Evolutionary conservation across 768 basidiomycete genomes (phyloP).

Genomic region (Rhodotorula taiwanensis): DNA sequence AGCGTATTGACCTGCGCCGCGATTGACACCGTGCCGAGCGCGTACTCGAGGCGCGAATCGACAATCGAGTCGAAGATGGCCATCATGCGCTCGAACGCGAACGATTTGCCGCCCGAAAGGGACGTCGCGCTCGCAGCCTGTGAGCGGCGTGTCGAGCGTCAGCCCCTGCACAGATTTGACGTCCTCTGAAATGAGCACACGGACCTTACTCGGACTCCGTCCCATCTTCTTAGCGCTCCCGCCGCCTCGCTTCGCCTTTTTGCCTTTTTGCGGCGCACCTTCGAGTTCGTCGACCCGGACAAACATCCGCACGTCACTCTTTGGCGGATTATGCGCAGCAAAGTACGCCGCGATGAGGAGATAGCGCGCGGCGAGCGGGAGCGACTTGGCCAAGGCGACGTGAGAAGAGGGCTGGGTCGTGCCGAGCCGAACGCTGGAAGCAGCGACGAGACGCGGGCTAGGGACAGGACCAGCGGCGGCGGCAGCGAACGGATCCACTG

Average conservation of each 20-base stretch:
- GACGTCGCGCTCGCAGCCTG: constrained; percentile 4
- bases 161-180: neutral
- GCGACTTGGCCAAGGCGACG: constrained; percentile 13
- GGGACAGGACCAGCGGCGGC: neutral
- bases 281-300: constrained; percentile 40
- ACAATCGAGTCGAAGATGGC: constrained; percentile 44
- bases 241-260: neutral
- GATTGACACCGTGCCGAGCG: constrained; percentile 5
- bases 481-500: neutral
- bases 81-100: constrained; percentile 45
- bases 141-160: no score
- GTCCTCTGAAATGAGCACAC: neutral
- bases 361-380: constrained; percentile 40
- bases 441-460: neutral
- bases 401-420: neutral
- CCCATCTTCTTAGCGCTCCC: constrained; percentile 8
- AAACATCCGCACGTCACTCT: constrained; percentile 45
- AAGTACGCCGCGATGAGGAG: constrained; percentile 44
- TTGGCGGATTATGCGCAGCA: constrained; percentile 46
- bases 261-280: constrained; percentile 30
- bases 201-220: constrained; percentile 12
- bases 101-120: constrained; percentile 39
- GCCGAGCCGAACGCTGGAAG: no score
- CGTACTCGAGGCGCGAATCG: constrained; percentile 11
- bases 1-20: constrained; percentile 26